These are phyloP conservation scores for Monosporascus sp. DNA, from an alignment of 2,329 filamentous ascomycete species.

Conservation along the genomic window DNA sequence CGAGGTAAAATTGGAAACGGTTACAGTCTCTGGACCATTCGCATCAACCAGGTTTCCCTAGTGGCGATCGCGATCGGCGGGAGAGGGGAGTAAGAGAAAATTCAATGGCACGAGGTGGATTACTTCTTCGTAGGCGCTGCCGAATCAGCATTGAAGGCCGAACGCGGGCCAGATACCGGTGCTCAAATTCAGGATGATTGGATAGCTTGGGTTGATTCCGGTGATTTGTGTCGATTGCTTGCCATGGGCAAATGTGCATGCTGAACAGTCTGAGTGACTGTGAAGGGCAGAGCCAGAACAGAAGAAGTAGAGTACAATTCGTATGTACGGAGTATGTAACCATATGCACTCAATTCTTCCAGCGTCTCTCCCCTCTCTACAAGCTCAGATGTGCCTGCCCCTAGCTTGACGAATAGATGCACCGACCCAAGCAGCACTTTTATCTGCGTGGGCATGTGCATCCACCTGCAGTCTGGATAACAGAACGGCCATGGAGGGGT, in stretches of 20 bases:
- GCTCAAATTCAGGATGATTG: too few relatives aligned
- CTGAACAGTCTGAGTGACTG: too few relatives aligned
- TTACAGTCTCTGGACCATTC: background rate
- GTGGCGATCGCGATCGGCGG: conserved; percentile 15
- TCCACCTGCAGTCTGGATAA: background rate
- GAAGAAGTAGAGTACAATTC: too few relatives aligned
- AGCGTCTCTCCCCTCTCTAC: too few relatives aligned
- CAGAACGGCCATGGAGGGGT: background rate
- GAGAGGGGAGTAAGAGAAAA: background rate
- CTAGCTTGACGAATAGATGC: background rate
- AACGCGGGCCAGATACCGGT: background rate
- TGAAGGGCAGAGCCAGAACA: too few relatives aligned
- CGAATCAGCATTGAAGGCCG: background rate
- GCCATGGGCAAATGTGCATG: too few relatives aligned
- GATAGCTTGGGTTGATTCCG: too few relatives aligned
- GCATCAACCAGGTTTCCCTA: background rate
- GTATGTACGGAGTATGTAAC: too few relatives aligned
- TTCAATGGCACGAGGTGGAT: background rate
- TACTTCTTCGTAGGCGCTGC: background rate
- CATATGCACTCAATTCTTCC: too few relatives aligned
- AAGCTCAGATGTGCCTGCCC: background rate
- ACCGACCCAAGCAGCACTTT: background rate
- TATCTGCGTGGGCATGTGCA: background rate
- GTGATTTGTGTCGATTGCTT: too few relatives aligned
- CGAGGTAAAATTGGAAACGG: background rate